Percentiles rank a stretch among this genome's conserved stretches.
Evolutionary conservation across 1,139 yeast species (phyloP).

Genomic region (Yamadazyma aaseri): DNA sequence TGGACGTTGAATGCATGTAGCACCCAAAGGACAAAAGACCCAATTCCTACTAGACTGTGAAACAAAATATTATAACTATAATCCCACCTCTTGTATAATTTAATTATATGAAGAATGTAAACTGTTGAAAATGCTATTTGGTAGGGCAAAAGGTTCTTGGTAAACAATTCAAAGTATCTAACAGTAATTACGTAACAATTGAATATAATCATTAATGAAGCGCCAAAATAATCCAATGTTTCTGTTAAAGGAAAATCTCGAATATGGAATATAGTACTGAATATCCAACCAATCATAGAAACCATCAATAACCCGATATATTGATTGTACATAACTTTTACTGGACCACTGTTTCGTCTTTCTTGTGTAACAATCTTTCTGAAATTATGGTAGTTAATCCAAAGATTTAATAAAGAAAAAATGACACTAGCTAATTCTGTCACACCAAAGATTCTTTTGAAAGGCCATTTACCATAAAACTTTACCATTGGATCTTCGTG

Average conservation of each 20-base stretch:
- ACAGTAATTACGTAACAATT: slow-evolving; percentile 38
- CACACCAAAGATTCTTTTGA: slow-evolving; percentile 34
- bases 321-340: slow-evolving; percentile 30
- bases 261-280: slow-evolving; percentile 40
- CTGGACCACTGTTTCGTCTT: slow-evolving; percentile 17
- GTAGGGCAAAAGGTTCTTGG: slow-evolving; percentile 11
- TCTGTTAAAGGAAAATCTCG: slow-evolving; percentile 42
- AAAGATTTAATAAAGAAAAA: slow-evolving; percentile 40
- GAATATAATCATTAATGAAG: slow-evolving; percentile 38
- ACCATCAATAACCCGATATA: slow-evolving; percentile 29
- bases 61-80: slow-evolving; percentile 38
- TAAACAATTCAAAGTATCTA: slow-evolving; percentile 31
- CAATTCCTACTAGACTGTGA: slow-evolving; percentile 33
- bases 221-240: slow-evolving; percentile 45
- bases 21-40: slow-evolving; percentile 35
- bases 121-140: slow-evolving; percentile 15
- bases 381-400: slow-evolving; percentile 32
- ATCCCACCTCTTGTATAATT: slow-evolving; percentile 35
- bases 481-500: slow-evolving; percentile 32
- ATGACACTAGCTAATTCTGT: slow-evolving; percentile 39
- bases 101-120: slow-evolving; percentile 30
- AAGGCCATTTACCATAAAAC: slow-evolving; percentile 51
- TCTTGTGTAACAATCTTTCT: slow-evolving; percentile 27
- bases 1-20: slow-evolving; percentile 28
- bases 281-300: slow-evolving; percentile 39